Conservation (phyloP, 2,329 filamentous ascomycete species). For the Orbilia brochopaga region DNA sequence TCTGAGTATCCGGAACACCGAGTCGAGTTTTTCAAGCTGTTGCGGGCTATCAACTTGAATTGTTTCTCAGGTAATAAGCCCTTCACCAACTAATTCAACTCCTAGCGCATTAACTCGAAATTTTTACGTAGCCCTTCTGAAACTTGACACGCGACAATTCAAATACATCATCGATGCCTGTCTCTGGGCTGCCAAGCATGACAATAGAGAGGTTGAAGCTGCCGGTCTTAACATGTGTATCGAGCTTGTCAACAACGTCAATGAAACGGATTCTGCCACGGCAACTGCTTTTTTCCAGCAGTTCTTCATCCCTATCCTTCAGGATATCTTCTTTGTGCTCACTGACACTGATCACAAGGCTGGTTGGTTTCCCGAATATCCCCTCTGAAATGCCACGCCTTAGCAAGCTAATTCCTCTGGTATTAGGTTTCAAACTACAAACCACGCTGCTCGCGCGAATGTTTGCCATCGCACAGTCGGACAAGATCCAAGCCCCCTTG, state of each 20-base stretch:
- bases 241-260: constrained; percentile 96
- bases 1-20: constrained; percentile 98
- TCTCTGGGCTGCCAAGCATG: constrained; percentile 99
- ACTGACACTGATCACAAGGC: constrained; percentile 99
- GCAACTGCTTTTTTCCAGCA: constrained; percentile 97
- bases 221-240: constrained; percentile 98
- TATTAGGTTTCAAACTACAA: constrained; percentile 86
- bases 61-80: constrained; percentile 78
- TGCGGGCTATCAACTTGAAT: constrained; percentile 93
- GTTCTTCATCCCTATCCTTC: constrained; percentile 92
- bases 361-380: constrained; percentile 17
- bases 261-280: constrained; percentile 82
- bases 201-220: constrained; percentile 96
- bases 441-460: constrained; percentile 90
- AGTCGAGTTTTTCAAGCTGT: constrained; percentile 98
- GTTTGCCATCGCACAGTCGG: constrained; percentile 89
- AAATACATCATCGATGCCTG: constrained; percentile 99
- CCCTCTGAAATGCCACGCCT: neutral
- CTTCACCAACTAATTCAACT: neutral
- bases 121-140: constrained; percentile 70
- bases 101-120: neutral
- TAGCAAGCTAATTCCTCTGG: neutral
- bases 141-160: constrained; percentile 94
- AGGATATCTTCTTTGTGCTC: constrained; percentile 97
- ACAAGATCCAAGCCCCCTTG: constrained; percentile 91